Evolutionary conservation across 805 yeast genomes (phyloP).

Genomic region (Yarrowia osloensis): DNA sequence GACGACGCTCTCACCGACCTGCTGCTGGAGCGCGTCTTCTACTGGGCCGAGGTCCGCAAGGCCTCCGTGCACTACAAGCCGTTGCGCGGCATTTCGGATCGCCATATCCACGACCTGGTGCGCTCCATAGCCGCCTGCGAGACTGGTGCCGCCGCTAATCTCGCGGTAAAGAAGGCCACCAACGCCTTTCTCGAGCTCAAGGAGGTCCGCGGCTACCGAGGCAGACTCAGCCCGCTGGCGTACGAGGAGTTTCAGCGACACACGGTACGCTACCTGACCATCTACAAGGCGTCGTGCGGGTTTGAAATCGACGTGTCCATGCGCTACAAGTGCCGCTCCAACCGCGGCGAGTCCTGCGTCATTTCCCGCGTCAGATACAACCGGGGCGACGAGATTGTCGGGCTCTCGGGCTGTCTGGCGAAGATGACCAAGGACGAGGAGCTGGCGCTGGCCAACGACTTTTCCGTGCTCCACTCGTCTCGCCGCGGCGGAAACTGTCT

Average conservation of each 20-base stretch:
- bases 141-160: background rate
- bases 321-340: conserved; percentile 43
- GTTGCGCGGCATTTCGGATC: conserved; percentile 36
- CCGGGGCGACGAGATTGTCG: conserved; percentile 43
- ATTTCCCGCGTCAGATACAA: conserved; percentile 43
- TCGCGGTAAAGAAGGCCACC: conserved; percentile 36
- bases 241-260: conserved; percentile 45
- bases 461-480: conserved; percentile 48
- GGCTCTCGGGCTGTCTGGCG: conserved; percentile 46
- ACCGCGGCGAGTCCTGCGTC: conserved; percentile 46
- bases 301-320: conserved; percentile 50
- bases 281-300: conserved; percentile 46
- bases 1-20: conserved; percentile 41
- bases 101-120: conserved; percentile 32
- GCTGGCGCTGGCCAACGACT: conserved; percentile 43
- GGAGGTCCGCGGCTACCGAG: conserved; percentile 39
- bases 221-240: conserved; percentile 35
- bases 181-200: conserved; percentile 38
- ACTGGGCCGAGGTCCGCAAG: conserved; percentile 41
- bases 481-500: conserved; percentile 44
- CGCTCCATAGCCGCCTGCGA: conserved; percentile 10
- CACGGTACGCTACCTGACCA: conserved; percentile 43
- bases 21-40: conserved; percentile 38
- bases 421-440: conserved; percentile 44
- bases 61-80: conserved; percentile 34